phyloP scores from a whole-genome alignment of 2,329 filamentous ascomycete genomes.

The Lasiodiplodia sp. region DNA sequence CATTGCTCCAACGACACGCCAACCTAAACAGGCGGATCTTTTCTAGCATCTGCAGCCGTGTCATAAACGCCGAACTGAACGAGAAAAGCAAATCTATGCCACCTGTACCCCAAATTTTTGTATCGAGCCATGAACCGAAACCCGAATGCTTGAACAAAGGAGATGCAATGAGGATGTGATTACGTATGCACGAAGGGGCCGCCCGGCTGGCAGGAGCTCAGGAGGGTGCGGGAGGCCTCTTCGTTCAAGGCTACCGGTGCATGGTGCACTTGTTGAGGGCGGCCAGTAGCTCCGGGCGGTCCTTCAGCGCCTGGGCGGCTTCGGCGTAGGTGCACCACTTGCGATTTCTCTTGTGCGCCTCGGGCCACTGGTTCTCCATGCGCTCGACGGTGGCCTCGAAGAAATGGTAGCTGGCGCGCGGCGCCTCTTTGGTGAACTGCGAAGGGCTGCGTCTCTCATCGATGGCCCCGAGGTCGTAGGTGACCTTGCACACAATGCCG shows the following conservation, averaged over 20 bases:
- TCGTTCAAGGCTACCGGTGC: conserved; percentile 43
- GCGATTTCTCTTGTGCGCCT: conserved; percentile 87
- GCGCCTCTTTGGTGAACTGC: conserved; percentile 64
- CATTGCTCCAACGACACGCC: conserved; percentile 27
- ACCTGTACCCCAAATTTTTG: conserved; percentile 28
- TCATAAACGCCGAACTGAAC: conserved; percentile 28
- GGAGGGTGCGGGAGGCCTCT: conserved; percentile 5
- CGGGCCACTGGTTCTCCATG: conserved; percentile 89
- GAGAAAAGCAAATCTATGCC: conserved; percentile 28
- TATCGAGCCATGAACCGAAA: conserved; percentile 29
- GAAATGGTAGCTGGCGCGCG: conserved; percentile 80
- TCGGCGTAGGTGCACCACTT: conserved; percentile 88
- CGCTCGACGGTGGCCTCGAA: conserved; percentile 87
- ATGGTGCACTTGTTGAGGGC: conserved; percentile 80
- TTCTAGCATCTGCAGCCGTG: conserved; percentile 31
- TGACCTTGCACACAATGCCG: conserved; percentile 84
- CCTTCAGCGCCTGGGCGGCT: conserved; percentile 77
- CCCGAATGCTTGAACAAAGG: conserved; percentile 29
- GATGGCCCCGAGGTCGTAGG: conserved; percentile 86
- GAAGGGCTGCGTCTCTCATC: conserved; percentile 73
- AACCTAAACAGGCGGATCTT: conserved; percentile 28
- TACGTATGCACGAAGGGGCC: conserved; percentile 20
- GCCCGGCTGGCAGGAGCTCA: conserved; percentile 6
- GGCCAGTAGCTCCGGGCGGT: conserved; percentile 85
- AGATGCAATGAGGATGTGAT: conserved; percentile 28